These are phyloP conservation scores for Tirmania nivea DNA, from an alignment of 495 filamentous ascomycete genomes.

Conservation along the genomic window DNA sequence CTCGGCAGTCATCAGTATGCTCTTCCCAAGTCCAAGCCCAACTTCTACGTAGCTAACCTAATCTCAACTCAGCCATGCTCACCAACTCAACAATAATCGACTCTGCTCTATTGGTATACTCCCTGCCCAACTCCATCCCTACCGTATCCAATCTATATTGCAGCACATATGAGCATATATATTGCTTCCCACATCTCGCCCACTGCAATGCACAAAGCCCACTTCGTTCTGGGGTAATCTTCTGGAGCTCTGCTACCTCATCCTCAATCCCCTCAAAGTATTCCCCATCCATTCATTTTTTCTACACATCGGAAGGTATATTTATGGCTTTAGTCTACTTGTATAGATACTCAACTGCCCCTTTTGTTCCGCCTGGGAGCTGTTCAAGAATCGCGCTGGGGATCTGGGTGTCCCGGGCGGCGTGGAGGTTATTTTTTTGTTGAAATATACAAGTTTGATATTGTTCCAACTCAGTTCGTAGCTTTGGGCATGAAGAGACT, in stretches of 20 bases:
- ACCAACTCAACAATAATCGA: constrained; percentile 49
- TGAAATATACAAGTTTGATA: constrained; percentile 32
- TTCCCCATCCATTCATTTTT: not conserved
- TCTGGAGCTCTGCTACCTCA: not conserved
- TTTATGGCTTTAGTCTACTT: not conserved
- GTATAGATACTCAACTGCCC: no score
- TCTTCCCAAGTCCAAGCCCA: not conserved
- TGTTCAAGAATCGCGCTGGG: constrained; percentile 27
- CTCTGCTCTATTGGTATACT: constrained; percentile 41
- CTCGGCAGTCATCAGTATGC: no score
- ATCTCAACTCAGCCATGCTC: constrained; percentile 49
- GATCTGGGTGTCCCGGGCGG: constrained; percentile 41
- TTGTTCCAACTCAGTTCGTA: constrained; percentile 38
- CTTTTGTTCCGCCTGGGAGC: no score
- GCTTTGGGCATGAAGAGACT: constrained; percentile 41
- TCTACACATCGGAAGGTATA: not conserved
- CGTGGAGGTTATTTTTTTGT: constrained; percentile 33
- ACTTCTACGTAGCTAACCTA: constrained; percentile 27
- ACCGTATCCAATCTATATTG: constrained; percentile 26
- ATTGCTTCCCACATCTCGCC: constrained; percentile 38
- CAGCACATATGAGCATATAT: constrained; percentile 39
- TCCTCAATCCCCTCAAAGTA: not conserved
- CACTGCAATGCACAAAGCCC: constrained; percentile 32
- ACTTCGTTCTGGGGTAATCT: constrained; percentile 16
- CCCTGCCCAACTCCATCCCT: constrained; percentile 26